Evolutionary conservation across 805 yeast species (phyloP).

Genomic region (Candida qinlingensis): DNA sequence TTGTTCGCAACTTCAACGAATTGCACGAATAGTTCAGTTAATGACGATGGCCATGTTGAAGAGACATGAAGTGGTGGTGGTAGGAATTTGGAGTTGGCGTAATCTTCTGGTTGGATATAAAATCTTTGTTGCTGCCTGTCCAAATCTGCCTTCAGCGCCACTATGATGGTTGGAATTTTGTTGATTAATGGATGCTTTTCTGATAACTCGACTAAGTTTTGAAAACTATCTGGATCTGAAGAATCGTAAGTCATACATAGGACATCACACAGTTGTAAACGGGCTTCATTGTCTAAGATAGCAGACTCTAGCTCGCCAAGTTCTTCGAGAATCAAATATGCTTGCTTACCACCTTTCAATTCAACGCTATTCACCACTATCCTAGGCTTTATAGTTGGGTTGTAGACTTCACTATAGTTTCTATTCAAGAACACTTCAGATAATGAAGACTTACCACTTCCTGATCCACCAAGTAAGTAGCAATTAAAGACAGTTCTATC

Average conservation of each 20-base stretch:
- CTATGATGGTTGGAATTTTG: slow-evolving; percentile 76
- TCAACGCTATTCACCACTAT: slow-evolving; percentile 91
- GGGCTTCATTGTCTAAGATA: slow-evolving; percentile 59
- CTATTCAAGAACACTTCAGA: slow-evolving; percentile 78
- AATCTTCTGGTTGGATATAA: slow-evolving; percentile 81
- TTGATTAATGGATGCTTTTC: slow-evolving; percentile 51
- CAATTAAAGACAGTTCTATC: slow-evolving; percentile 94
- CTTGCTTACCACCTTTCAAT: slow-evolving; percentile 90
- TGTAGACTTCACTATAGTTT: slow-evolving; percentile 60
- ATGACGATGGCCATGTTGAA: slow-evolving; percentile 82
- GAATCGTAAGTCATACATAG: slow-evolving; percentile 89
- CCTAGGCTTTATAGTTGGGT: slow-evolving; percentile 78
- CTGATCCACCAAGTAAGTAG: slow-evolving; percentile 77
- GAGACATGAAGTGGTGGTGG: slow-evolving; percentile 89
- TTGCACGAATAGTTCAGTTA: slow-evolving; percentile 80
- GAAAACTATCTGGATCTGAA: slow-evolving; percentile 92
- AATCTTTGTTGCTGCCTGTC: slow-evolving; percentile 94
- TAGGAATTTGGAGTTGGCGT: slow-evolving; percentile 57
- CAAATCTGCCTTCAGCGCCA: slow-evolving; percentile 90
- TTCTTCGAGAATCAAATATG: slow-evolving; percentile 86
- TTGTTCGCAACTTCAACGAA: slow-evolving; percentile 81
- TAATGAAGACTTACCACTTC: slow-evolving; percentile 83
- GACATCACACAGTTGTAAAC: slow-evolving; percentile 85
- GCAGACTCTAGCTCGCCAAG: slow-evolving; percentile 84
- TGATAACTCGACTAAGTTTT: slow-evolving; percentile 69